Percentiles rank a stretch among this genome's conserved stretches.
phyloP scores from a whole-genome alignment of 345 rosid species.

The Laguncularia racemosa region DNA sequence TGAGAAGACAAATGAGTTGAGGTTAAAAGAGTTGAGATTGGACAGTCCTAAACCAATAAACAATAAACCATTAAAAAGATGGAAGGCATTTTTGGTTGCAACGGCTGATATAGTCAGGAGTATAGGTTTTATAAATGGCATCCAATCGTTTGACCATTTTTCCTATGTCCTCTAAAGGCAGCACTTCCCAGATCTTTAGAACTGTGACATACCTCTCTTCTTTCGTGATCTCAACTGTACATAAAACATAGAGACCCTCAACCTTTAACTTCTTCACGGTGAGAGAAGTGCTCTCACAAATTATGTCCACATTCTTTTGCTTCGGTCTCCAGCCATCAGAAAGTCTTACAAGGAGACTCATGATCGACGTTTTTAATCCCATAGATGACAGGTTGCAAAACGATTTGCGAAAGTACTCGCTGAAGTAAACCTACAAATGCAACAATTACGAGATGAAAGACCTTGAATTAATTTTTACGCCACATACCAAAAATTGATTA shows the following conservation, averaged over 20 bases:
- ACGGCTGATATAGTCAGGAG: slow-evolving; percentile 27
- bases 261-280: slow-evolving; percentile 37
- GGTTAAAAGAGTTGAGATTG: no score
- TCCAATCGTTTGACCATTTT: slow-evolving; percentile 37
- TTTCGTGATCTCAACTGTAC: slow-evolving; percentile 36
- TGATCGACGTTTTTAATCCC: slow-evolving; percentile 13
- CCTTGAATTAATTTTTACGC: background rate
- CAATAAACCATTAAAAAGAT: no score
- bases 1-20: background rate
- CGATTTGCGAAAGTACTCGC: slow-evolving; percentile 37
- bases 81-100: slow-evolving; percentile 31
- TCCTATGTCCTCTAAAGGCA: slow-evolving; percentile 29
- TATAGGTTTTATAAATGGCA: slow-evolving; percentile 23
- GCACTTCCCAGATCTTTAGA: slow-evolving; percentile 49
- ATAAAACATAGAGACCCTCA: slow-evolving; percentile 26
- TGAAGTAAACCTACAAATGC: slow-evolving; percentile 34
- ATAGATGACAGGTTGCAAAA: slow-evolving; percentile 32
- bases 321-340: slow-evolving; percentile 51
- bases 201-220: slow-evolving; percentile 27
- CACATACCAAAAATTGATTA: background rate
- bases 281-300: slow-evolving; percentile 25
- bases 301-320: slow-evolving; percentile 19
- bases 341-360: slow-evolving; percentile 27
- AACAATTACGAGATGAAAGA: background rate
- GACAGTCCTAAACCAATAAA: no score